Evolutionary conservation across 2,329 filamentous ascomycete genomes (phyloP).

Genomic region (Orbilia brochopaga): DNA sequence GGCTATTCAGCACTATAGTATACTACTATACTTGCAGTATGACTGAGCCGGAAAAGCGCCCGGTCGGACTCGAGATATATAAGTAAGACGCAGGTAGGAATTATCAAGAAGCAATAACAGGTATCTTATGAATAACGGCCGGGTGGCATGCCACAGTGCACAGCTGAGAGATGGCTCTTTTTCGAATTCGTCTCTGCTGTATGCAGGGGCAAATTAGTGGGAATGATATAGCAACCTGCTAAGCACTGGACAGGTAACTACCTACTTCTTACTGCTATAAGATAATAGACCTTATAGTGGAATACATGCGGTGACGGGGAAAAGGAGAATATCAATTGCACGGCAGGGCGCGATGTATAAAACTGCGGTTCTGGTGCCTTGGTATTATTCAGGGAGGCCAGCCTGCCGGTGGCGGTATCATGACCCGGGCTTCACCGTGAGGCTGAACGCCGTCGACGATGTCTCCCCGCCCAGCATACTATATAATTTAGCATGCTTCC

Average conservation of each 20-base stretch:
- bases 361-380: too few relatives aligned
- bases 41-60: background rate
- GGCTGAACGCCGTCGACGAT: constrained; percentile 6
- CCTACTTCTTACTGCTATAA: too few relatives aligned
- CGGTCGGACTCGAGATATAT: background rate
- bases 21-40: too few relatives aligned
- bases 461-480: too few relatives aligned
- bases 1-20: too few relatives aligned
- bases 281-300: background rate
- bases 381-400: too few relatives aligned
- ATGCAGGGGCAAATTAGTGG: constrained; percentile 49
- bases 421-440: background rate
- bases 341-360: background rate
- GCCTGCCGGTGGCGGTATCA: constrained; percentile 1
- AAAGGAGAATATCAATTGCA: background rate
- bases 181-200: too few relatives aligned
- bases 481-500: too few relatives aligned
- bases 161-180: background rate
- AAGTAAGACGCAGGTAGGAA: background rate
- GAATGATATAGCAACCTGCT: constrained; percentile 1
- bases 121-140: too few relatives aligned
- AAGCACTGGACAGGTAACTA: too few relatives aligned
- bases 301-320: background rate
- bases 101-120: too few relatives aligned
- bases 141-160: too few relatives aligned